Conservation (phyloP, 108 stramenopile genomes). For the Tribonema minus region DNA sequence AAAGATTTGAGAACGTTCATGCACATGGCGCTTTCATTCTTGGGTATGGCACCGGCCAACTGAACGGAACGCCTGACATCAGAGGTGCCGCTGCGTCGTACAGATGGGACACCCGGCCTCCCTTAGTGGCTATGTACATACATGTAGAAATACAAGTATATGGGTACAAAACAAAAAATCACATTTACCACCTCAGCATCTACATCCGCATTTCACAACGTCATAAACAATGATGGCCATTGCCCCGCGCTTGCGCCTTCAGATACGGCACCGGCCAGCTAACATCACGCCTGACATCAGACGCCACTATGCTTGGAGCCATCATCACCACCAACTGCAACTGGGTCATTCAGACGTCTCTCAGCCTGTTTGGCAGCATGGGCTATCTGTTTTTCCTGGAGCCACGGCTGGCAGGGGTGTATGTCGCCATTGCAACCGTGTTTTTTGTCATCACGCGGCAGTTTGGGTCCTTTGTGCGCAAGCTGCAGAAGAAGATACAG, state of each 20-base stretch:
- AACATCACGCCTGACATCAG: conserved; percentile 4
- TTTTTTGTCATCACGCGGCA: not conserved
- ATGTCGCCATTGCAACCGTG: not conserved
- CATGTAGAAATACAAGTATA: no score
- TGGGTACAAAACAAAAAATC: no score
- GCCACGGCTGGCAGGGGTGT: not conserved
- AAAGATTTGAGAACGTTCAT: no score
- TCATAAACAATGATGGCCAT: not conserved
- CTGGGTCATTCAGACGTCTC: not conserved
- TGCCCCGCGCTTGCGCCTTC: not conserved
- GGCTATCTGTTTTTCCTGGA: not conserved
- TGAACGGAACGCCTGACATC: no score
- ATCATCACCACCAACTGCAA: conserved; percentile 12
- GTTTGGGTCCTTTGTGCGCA: not conserved
- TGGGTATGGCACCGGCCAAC: no score
- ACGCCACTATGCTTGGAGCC: not conserved
- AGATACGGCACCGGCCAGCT: conserved; percentile 4
- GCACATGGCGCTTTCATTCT: no score
- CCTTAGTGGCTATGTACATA: not conserved
- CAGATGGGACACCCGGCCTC: not conserved
- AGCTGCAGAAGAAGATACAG: conserved; percentile 1
- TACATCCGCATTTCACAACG: no score
- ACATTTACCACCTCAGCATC: no score
- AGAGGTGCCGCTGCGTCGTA: not conserved
- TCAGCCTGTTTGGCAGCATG: not conserved